Base-by-base conservation (phyloP, 2,329 filamentous ascomycete genomes). In the Venturia effusa region DNA sequence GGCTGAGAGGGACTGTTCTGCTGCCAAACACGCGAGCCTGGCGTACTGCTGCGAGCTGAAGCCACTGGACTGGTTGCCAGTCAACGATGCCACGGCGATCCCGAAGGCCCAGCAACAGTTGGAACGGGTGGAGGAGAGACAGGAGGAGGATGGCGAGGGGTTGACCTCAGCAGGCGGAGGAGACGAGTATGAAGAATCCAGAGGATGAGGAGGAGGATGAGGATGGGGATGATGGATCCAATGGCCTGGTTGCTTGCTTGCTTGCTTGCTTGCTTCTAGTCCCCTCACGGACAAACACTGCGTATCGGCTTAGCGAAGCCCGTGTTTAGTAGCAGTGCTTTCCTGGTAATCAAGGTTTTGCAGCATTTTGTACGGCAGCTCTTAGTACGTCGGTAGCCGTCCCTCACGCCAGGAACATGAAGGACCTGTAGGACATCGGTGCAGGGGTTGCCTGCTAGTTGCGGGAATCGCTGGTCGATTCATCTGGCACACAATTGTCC, bases 11-110 rank as follows among this genome's bases (percentile, higher is more conserved):
- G 59, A 30, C 4, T 39, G 15, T 41, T 60, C 40, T 27, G 30
- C 27, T 41, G 59, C 34, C 51, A 55, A 55, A 55, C 27, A 34
- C 51, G 51, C 51, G 51, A 55, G 51, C 30, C 51, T n/a, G 51
- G 51, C 51, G 51, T 27, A 32, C 51, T 32, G 27, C 27, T 55
- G 27, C 30, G 51, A 55, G 51, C 51, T 55, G 51, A 55, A 55
- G 15, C 32, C 48, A 32, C 22, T 6, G 48, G 10, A 32, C 22
- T 6, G 48, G 10, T 27, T 37, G 51, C 51, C 51, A 51, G 27
- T 22, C 22, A 22, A 57, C 27, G 30, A 45, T 17, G 13, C 3
- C 24, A 51, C 45, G 45, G 22, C 45, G 10, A 34, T 57, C 51
- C 51, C 51, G 34, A 19, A 34, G 51, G 27, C 6, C 17, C 51